Percentiles rank a stretch among this genome's conserved stretches.
These are phyloP conservation scores for Penicillium taxi DNA, from an alignment of 495 filamentous ascomycete species.

Conservation along the genomic window DNA sequence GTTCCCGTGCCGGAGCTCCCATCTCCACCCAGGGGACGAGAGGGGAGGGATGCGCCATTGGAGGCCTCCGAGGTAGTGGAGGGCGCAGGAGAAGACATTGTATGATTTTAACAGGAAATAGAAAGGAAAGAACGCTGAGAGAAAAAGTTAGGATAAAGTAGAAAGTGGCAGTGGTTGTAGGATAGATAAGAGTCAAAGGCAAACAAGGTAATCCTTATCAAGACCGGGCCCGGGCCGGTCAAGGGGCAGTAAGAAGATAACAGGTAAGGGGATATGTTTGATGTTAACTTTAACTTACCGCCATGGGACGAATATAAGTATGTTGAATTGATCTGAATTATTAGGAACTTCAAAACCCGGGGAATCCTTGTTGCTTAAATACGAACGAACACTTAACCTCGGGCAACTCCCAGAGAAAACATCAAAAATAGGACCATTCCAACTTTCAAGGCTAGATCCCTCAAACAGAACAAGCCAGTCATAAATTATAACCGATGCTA, in stretches of 20 bases:
- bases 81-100: conserved; percentile 32
- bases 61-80: conserved; percentile 28
- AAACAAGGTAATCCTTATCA: no score
- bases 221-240: background rate
- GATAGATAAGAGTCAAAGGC: conserved; percentile 6
- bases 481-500: conserved; percentile 4
- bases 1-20: conserved; percentile 37
- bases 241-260: conserved; percentile 1
- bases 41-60: conserved; percentile 29
- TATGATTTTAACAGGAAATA: conserved; percentile 10
- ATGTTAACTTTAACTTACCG: conserved; percentile 8
- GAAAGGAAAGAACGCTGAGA: conserved; percentile 13
- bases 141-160: conserved; percentile 10
- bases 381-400: background rate
- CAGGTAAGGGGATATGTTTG: conserved; percentile 4
- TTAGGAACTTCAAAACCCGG: conserved; percentile 2
- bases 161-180: conserved; percentile 2
- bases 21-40: conserved; percentile 26
- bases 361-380: conserved; percentile 2
- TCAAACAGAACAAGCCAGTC: background rate
- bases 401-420: background rate
- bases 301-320: conserved; percentile 3
- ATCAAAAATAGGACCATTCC: background rate
- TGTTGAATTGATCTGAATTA: conserved; percentile 1
- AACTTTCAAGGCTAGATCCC: background rate